Conservation (phyloP, 345 rosid species). For the Microthlaspi erraticum region DNA sequence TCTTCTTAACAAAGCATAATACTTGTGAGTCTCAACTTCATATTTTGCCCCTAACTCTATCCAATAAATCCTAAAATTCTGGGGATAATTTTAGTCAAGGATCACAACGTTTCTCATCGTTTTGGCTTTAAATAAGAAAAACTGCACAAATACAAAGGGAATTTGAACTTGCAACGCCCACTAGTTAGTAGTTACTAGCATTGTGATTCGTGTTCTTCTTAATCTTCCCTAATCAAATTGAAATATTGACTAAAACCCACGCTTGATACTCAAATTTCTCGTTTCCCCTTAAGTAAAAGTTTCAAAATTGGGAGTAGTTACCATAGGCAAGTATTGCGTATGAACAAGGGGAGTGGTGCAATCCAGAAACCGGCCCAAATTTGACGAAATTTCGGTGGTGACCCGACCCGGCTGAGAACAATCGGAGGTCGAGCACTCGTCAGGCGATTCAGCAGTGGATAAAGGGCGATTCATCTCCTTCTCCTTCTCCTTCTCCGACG, state of each 20-base stretch:
- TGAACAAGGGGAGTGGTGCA: conserved; percentile 73
- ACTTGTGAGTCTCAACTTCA: neutral
- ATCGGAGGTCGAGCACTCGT: conserved; percentile 52
- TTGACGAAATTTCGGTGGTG: conserved; percentile 44
- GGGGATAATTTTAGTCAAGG: neutral
- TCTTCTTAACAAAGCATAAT: neutral
- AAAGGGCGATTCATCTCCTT: conserved; percentile 35
- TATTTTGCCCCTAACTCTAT: neutral
- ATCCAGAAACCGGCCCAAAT: conserved; percentile 85
- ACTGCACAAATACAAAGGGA: neutral
- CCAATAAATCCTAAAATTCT: neutral
- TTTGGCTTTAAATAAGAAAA: neutral
- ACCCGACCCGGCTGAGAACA: conserved; percentile 49
- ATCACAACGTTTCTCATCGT: neutral
- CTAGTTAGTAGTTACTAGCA: neutral
- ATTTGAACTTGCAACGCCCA: neutral
- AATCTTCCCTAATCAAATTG: neutral
- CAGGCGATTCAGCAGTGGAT: conserved; percentile 28
- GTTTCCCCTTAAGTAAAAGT: neutral
- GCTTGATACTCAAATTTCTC: too few species aligned
- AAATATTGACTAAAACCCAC: neutral
- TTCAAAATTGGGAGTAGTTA: conserved; percentile 27
- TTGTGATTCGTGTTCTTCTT: neutral
- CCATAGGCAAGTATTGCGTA: conserved; percentile 72
- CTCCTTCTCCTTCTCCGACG: conserved; percentile 12